Conservation (phyloP, 148 eudicot genomes). For the Heliosperma pusillum region DNA sequence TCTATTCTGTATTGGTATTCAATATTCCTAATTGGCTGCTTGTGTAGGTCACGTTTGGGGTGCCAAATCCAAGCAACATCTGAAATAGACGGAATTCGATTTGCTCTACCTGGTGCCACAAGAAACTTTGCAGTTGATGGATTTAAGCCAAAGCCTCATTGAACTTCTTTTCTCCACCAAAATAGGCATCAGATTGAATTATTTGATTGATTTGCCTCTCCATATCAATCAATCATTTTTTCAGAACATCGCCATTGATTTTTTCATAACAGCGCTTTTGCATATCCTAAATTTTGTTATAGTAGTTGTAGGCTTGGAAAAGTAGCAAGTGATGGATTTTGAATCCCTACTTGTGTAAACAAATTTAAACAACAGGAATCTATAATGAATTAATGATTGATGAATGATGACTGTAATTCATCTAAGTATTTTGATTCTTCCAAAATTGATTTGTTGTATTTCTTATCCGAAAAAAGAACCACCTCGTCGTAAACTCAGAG, state of each 20-base stretch:
- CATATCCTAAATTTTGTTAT: conserved; percentile 5
- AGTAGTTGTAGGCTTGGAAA: background rate
- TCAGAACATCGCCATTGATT: background rate
- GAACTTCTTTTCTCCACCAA: background rate
- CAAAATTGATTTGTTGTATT: too few relatives aligned
- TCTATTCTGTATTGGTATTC: background rate
- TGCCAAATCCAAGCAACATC: conserved; percentile 82
- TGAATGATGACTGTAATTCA: too few relatives aligned
- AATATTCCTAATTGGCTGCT: background rate
- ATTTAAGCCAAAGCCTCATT: conserved; percentile 34
- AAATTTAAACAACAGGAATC: too few relatives aligned
- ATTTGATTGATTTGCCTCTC: background rate
- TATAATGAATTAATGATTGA: too few relatives aligned
- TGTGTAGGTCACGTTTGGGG: conserved; percentile 84
- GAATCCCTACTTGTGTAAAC: background rate
- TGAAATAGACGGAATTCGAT: conserved; percentile 81
- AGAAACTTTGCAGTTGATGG: conserved; percentile 88
- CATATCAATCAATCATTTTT: background rate
- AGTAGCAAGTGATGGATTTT: background rate
- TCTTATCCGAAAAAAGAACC: too few relatives aligned
- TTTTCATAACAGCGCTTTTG: background rate
- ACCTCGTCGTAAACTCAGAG: too few relatives aligned
- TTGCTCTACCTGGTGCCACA: conserved; percentile 79
- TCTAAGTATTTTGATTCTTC: too few relatives aligned
- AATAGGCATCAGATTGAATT: background rate